Base-by-base conservation (phyloP, 805 yeast species). In the Metschnikowia reukaufii region DNA sequence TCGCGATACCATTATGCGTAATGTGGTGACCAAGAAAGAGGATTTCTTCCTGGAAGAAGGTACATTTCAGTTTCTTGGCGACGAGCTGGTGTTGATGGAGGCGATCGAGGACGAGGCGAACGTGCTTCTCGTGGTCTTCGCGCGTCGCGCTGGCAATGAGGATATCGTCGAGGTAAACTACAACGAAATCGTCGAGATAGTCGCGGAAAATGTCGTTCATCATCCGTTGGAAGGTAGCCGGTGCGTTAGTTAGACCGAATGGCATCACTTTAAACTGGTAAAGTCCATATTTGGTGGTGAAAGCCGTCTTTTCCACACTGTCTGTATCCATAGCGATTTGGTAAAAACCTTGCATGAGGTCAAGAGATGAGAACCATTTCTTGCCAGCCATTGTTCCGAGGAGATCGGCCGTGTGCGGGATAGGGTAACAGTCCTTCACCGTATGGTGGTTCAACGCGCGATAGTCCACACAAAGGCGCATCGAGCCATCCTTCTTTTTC, bases 311-410 rank as follows among this genome's bases (percentile, higher is more conserved):
- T n/a, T 23, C 36, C 21, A 21, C 31, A 34, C 37, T 35, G 2
- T 25, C 35, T 12, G 21, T 19, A 5, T 42, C 42, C 45, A 46
- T 46, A 3, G 42, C 31, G 23, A 46, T 36, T 13, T 36, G 46
- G 18, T 41, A 39, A 18, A 36, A 46, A 9, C 49, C 49, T 13
- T 40, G 38, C 42, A 36, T 41, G 36, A 45, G 45, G n/a, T 46
- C 43, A 8, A 46, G 39, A 6, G 35, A 20, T 7, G 49, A 41
- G 37, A 45, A 45, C 21, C 42, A 21, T 21, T 45, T 27, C 20
- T 43, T 32, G 29, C 37, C 43, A 2, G 35, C 40, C 36, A 45
- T 27, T 12, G 19, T 13, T 21, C 32, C 30, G 23, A 39, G 35
- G 6, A 45, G 34, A n/a, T 44, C 42, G 13, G 38, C 47, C 29